Conservation (phyloP, 2,329 filamentous ascomycete genomes). For the Botrytis paeoniae region DNA sequence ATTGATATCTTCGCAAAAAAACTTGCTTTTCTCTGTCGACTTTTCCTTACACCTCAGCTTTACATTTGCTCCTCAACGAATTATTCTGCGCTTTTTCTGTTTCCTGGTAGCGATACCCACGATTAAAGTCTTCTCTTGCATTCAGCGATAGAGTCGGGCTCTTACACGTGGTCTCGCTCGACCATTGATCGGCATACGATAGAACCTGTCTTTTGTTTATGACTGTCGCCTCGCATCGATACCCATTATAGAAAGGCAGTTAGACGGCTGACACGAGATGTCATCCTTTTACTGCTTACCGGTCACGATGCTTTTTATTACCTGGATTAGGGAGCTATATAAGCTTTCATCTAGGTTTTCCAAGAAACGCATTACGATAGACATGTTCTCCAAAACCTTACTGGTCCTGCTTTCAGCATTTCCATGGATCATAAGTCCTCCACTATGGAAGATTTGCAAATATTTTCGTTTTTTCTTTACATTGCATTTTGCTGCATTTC, state of each 20-base stretch:
- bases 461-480: slow-evolving; percentile 27
- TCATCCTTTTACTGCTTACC: slow-evolving; percentile 34
- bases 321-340: slow-evolving; percentile 26
- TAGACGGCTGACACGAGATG: slow-evolving; percentile 36
- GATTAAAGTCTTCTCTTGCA: slow-evolving; percentile 32
- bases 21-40: slow-evolving; percentile 22
- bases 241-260: slow-evolving; percentile 39
- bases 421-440: slow-evolving; percentile 28
- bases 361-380: slow-evolving; percentile 39
- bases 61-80: slow-evolving; percentile 26
- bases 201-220: slow-evolving; percentile 41
- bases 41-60: slow-evolving; percentile 22
- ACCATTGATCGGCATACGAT: slow-evolving; percentile 40
- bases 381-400: slow-evolving; percentile 35
- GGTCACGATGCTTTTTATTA: slow-evolving; percentile 37
- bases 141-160: slow-evolving; percentile 32
- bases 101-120: slow-evolving; percentile 36
- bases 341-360: slow-evolving; percentile 24
- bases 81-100: slow-evolving; percentile 32
- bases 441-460: slow-evolving; percentile 35
- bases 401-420: slow-evolving; percentile 27
- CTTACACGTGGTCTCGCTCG: slow-evolving; percentile 30
- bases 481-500: slow-evolving; percentile 26
- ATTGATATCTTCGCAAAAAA: slow-evolving; percentile 16
- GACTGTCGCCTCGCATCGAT: slow-evolving; percentile 36